Evolutionary conservation across 306 rosid species (phyloP).

Genomic region (Quercus berberidifolia): DNA sequence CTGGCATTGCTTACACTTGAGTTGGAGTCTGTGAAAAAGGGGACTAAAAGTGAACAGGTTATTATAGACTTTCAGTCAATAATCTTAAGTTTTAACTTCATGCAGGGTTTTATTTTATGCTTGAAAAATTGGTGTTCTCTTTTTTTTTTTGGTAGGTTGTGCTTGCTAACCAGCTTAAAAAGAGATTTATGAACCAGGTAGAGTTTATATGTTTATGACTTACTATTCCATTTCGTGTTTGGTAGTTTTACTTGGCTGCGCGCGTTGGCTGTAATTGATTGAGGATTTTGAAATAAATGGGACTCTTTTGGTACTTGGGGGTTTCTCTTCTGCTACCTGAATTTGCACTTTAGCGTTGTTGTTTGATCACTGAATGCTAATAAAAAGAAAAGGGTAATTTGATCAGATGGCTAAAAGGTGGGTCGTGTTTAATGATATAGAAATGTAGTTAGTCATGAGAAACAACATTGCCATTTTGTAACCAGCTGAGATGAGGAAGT

Average conservation of each 20-base stretch:
- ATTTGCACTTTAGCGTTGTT: not conserved
- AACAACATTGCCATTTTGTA: not conserved
- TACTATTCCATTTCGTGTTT: not conserved
- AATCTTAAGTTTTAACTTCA: not conserved
- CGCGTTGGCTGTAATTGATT: not conserved
- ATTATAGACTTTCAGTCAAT: conserved; percentile 1
- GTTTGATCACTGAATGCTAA: not conserved
- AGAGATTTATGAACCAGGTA: conserved; percentile 77
- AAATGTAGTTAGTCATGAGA: not conserved
- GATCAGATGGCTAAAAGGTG: not conserved
- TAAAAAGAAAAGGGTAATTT: not conserved
- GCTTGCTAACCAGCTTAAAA: conserved; percentile 62
- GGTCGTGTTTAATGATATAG: no score
- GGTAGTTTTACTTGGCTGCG: not conserved
- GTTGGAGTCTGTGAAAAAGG: conserved; percentile 79
- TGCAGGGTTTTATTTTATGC: not conserved
- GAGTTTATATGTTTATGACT: not conserved
- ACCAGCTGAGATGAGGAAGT: not conserved
- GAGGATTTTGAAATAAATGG: not conserved
- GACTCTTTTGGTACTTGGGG: not conserved
- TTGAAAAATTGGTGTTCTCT: not conserved
- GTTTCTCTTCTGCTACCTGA: not conserved
- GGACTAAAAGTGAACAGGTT: conserved; percentile 79
- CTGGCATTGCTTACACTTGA: conserved; percentile 73
- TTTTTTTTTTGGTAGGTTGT: conserved; percentile 58